Conservation (phyloP, 768 basidiomycete species). For the Trametes maxima region DNA sequence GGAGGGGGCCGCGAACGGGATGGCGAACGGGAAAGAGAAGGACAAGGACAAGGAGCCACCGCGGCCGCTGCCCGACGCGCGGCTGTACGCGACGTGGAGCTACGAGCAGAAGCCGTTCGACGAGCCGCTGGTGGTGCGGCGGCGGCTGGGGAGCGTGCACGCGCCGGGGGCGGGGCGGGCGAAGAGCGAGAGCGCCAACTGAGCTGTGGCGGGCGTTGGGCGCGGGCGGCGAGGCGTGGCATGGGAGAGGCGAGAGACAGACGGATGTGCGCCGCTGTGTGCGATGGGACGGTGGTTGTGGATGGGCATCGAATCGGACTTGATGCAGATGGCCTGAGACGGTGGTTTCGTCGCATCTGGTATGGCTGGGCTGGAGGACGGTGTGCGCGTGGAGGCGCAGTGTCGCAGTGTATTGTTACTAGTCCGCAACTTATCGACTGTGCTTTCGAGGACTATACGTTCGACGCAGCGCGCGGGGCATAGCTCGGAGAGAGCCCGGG, state of each 20-base stretch:
- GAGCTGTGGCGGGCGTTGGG: not conserved
- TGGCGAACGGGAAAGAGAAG: slow-evolving; percentile 32
- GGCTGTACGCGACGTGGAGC: slow-evolving; percentile 53
- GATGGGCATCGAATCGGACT: not conserved
- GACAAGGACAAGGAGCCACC: slow-evolving; percentile 34
- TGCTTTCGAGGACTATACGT: not conserved
- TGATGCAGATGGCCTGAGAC: not conserved
- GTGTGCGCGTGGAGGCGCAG: not conserved
- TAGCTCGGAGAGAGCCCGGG: not conserved
- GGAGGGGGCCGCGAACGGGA: slow-evolving; percentile 25
- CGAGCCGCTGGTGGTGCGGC: slow-evolving; percentile 37
- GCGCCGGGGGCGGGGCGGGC: slow-evolving; percentile 20
- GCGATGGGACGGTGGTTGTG: not conserved
- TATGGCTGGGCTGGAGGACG: not conserved
- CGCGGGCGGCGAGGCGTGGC: not conserved
- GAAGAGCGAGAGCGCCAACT: slow-evolving; percentile 19
- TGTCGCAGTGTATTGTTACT: no score
- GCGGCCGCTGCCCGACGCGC: slow-evolving; percentile 47
- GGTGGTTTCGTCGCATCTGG: not conserved
- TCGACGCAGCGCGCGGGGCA: not conserved
- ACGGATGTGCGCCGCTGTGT: not conserved
- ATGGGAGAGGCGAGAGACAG: not conserved
- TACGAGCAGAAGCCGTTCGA: slow-evolving; percentile 47
- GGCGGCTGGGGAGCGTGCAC: slow-evolving; percentile 33
- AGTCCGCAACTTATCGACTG: not conserved